A percentile compares a stretch with the other conserved stretches of the same genome.
These are phyloP conservation scores for Carex arenaria DNA, from an alignment of 202 grass and related monocot genomes.

Conservation along the genomic window DNA sequence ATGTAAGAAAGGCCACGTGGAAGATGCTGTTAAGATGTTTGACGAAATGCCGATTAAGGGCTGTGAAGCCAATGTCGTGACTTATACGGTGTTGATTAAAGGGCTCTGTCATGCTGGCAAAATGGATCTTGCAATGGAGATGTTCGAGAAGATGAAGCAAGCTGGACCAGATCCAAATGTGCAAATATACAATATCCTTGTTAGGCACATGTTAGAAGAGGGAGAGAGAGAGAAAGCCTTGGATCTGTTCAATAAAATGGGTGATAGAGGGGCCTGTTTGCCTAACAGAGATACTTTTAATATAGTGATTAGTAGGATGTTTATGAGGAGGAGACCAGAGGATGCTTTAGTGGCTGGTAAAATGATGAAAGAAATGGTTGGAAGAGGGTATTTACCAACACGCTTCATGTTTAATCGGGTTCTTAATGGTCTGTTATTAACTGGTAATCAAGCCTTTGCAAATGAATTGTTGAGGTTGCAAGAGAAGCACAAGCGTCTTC, in stretches of 20 bases:
- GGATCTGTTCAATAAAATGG: slow-evolving; percentile 69
- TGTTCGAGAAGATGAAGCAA: slow-evolving; percentile 66
- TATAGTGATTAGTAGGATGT: slow-evolving; percentile 89
- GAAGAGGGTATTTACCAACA: slow-evolving; percentile 82
- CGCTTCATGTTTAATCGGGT: slow-evolving; percentile 89
- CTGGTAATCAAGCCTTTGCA: slow-evolving; percentile 75
- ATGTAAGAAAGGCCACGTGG: slow-evolving; percentile 72
- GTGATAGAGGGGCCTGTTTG: slow-evolving; percentile 46
- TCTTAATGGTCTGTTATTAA: slow-evolving; percentile 77
- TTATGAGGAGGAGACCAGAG: slow-evolving; percentile 66
- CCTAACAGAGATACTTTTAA: slow-evolving; percentile 91
- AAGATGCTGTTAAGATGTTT: slow-evolving; percentile 59
- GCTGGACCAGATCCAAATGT: slow-evolving; percentile 51
- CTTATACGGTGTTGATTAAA: slow-evolving; percentile 67
- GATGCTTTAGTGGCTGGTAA: slow-evolving; percentile 65
- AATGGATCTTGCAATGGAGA: slow-evolving; percentile 50
- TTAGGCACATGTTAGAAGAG: slow-evolving; percentile 68
- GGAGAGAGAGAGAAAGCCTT: slow-evolving; percentile 68
- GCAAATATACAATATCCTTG: slow-evolving; percentile 75
- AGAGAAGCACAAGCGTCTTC: slow-evolving; percentile 55
- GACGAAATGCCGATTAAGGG: slow-evolving; percentile 52
- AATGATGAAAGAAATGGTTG: slow-evolving; percentile 88
- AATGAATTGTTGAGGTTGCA: slow-evolving; percentile 74
- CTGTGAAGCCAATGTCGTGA: slow-evolving; percentile 51
- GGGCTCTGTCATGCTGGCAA: slow-evolving; percentile 69